Base-by-base conservation (phyloP, 305 asterid genomes). In the Fraxinus velutina region DNA sequence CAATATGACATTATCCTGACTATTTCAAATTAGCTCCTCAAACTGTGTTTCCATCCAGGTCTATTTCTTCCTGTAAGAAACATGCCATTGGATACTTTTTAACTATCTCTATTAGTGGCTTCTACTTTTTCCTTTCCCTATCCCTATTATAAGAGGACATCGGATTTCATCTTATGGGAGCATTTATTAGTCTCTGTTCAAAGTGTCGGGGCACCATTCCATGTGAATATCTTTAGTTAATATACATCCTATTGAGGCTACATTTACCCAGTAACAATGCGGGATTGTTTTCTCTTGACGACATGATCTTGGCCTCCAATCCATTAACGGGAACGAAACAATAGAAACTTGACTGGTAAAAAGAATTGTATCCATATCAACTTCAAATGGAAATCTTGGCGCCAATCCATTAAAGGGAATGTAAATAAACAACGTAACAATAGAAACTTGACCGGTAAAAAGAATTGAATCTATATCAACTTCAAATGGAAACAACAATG, bases 381-480 rank as follows among this genome's bases (percentile, higher is more conserved):
- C 37, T 57, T 57, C 27, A 76, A 50, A 34, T 34, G 37, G 7
- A 34, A 34, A 71, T 62, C 76, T 75, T 13, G 7, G 82, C 19
- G 62, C 79, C 60, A 50, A 15, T 50, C 21, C 71, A 75, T 72
- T 22, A 29, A 81, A 66, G 36, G 29, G 83, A 47, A 78, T 62
- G 15, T 76, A 37, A 10, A 29, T 78, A 50, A 64, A 80, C 6
- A 34, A 24, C 74, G 36, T 39, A 13, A 78, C 68, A 57, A 57
- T 57, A 57, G 27, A 50, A 81, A 78, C 50, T 29, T 77, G 81
- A 62, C 55, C 57, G 70, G 6, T 60, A 34, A 78, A 36, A 37
- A 52, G 60, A 33, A 77, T 66, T 10, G 36, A 10, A 13, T 3
- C 33, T 17, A 64, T 44, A 74, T 78, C 71, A 80, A 80, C 44